Percentiles rank a stretch among this genome's conserved stretches.
Conservation (phyloP, 495 filamentous ascomycete genomes). For the Xylaria flabelliformis region DNA sequence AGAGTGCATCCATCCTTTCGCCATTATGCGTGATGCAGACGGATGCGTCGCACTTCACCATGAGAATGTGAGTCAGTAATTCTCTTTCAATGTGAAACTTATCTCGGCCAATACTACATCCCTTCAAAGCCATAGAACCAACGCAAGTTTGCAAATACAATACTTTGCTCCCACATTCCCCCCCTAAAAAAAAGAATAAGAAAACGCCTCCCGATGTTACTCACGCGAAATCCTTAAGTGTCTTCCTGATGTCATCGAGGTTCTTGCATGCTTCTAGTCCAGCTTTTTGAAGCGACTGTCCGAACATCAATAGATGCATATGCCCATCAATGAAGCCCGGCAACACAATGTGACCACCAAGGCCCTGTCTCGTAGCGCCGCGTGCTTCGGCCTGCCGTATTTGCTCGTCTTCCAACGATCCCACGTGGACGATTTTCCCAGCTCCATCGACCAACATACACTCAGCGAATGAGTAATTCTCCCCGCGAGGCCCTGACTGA, state of each 20-base stretch:
- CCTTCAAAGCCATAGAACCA: neutral
- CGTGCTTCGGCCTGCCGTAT: slow-evolving; percentile 40
- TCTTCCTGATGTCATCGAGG: slow-evolving; percentile 58
- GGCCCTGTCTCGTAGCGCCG: slow-evolving; percentile 48
- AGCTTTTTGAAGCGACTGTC: slow-evolving; percentile 63
- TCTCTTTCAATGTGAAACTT: neutral
- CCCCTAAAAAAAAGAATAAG: neutral
- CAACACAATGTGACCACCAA: slow-evolving; percentile 57
- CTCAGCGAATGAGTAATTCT: slow-evolving; percentile 35
- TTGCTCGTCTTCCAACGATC: slow-evolving; percentile 44
- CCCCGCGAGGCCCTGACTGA: slow-evolving; percentile 33
- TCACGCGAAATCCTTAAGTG: slow-evolving; percentile 58
- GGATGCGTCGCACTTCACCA: slow-evolving; percentile 48
- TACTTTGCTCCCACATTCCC: neutral
- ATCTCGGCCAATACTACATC: neutral
- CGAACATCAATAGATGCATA: slow-evolving; percentile 67
- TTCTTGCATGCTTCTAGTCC: slow-evolving; percentile 60
- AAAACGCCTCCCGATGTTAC: neutral
- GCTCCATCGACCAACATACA: slow-evolving; percentile 42
- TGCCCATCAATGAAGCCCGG: slow-evolving; percentile 72
- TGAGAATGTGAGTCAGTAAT: slow-evolving; percentile 14
- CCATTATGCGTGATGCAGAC: slow-evolving; percentile 57
- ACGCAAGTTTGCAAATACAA: neutral
- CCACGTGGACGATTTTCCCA: slow-evolving; percentile 50
- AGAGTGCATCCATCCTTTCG: slow-evolving; percentile 66